A percentile compares a stretch with the other conserved stretches of the same genome.
Conservation (phyloP, 2,329 filamentous ascomycete species). For the Teratosphaeria zuluensis region DNA sequence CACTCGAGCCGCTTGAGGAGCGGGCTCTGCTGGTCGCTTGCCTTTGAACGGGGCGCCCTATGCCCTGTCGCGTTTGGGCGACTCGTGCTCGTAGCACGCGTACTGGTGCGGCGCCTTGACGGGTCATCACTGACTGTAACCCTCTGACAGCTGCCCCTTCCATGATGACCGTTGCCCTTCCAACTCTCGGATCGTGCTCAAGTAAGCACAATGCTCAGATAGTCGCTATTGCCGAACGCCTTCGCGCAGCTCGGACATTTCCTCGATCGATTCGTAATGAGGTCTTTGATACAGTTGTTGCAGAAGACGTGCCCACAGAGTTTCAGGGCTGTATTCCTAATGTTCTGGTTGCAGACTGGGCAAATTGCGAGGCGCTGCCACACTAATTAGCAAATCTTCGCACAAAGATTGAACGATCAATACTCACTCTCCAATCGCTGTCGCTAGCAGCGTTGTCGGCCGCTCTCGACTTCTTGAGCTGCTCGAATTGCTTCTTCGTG, state of each 20-base stretch:
- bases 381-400: background rate
- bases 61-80: too few species aligned
- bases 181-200: constrained; percentile 5
- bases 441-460: constrained; percentile 54
- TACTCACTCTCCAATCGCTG: constrained; percentile 74
- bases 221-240: constrained; percentile 82
- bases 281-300: constrained; percentile 78
- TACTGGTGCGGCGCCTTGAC: background rate
- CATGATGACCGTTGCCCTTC: background rate
- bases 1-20: background rate
- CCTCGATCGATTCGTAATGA: constrained; percentile 78
- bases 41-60: background rate
- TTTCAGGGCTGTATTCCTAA: constrained; percentile 90
- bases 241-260: constrained; percentile 94
- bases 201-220: constrained; percentile 51
- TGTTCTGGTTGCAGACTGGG: constrained; percentile 82
- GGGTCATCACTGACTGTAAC: background rate
- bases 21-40: background rate
- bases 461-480: constrained; percentile 71
- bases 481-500: constrained; percentile 71
- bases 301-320: constrained; percentile 95
- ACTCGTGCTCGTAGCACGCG: background rate
- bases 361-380: constrained; percentile 67
- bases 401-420: background rate
- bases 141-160: background rate